Conservation (phyloP, 495 filamentous ascomycete genomes). For the Halenospora varia region DNA sequence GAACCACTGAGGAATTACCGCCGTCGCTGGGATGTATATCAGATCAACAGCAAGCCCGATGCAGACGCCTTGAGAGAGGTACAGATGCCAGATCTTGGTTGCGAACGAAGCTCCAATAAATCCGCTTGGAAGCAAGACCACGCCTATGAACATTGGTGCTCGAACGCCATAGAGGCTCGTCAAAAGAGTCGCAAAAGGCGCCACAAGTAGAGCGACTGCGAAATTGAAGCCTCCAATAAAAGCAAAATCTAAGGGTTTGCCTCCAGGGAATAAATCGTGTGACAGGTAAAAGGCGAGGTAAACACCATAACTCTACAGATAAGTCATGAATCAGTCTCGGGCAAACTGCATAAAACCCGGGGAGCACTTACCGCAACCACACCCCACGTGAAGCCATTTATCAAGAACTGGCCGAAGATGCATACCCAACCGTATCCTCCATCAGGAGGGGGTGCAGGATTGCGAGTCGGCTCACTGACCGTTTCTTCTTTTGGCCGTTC, state of each 20-base stretch:
- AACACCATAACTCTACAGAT: constrained; percentile 57
- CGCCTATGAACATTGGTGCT: constrained; percentile 54
- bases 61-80: constrained; percentile 71
- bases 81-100: constrained; percentile 66
- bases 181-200: constrained; percentile 59
- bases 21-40: constrained; percentile 66
- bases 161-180: constrained; percentile 50
- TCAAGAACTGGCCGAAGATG: constrained; percentile 44
- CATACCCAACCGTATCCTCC: constrained; percentile 56
- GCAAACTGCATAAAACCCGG: background rate
- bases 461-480: background rate
- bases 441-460: constrained; percentile 31
- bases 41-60: constrained; percentile 77
- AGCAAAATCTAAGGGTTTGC: constrained; percentile 58
- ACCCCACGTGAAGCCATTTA: constrained; percentile 56
- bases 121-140: constrained; percentile 53
- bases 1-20: constrained; percentile 80
- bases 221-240: constrained; percentile 66
- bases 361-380: constrained; percentile 37
- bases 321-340: background rate
- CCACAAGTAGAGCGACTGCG: constrained; percentile 53
- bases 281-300: constrained; percentile 70
- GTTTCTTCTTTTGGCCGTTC: background rate
- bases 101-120: constrained; percentile 66
- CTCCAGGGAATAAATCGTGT: constrained; percentile 50